A percentile compares a stretch with the other conserved stretches of the same genome.
These are phyloP conservation scores for Bretziella fagacearum DNA, from an alignment of 2,329 filamentous ascomycete species.

Conservation along the genomic window DNA sequence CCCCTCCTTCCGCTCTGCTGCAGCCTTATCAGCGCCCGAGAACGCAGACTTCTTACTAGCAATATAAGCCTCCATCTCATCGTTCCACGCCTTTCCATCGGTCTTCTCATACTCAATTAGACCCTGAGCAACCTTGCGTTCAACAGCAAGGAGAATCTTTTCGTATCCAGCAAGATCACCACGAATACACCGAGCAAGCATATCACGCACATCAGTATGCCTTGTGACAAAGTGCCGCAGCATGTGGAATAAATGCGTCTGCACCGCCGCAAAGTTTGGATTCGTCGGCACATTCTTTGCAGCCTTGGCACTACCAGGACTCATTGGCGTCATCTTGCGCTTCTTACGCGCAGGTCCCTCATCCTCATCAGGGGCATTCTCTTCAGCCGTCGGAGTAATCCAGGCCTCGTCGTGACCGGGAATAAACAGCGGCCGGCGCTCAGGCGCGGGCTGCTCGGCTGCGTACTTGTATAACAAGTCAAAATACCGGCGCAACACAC, in stretches of 20 bases:
- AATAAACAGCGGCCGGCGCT: slow-evolving; percentile 55
- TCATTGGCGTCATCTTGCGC: slow-evolving; percentile 22
- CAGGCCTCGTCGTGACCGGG: slow-evolving; percentile 36
- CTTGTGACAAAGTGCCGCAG: slow-evolving; percentile 63
- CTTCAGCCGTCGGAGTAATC: slow-evolving; percentile 23
- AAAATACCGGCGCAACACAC: slow-evolving; percentile 71
- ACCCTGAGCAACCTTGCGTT: slow-evolving; percentile 55
- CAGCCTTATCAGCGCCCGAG: slow-evolving; percentile 7
- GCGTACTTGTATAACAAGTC: slow-evolving; percentile 76
- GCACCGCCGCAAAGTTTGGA: slow-evolving; percentile 59
- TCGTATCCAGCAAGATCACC: slow-evolving; percentile 67
- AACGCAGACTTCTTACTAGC: slow-evolving; percentile 9
- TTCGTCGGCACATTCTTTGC: slow-evolving; percentile 16
- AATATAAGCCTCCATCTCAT: slow-evolving; percentile 20
- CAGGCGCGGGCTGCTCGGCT: slow-evolving; percentile 46
- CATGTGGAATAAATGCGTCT: slow-evolving; percentile 85
- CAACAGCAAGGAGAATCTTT: slow-evolving; percentile 55
- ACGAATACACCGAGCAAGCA: slow-evolving; percentile 50
- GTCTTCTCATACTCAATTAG: slow-evolving; percentile 48
- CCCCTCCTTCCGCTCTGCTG: slow-evolving; percentile 16
- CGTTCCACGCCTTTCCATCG: slow-evolving; percentile 31
- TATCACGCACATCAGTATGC: slow-evolving; percentile 72
- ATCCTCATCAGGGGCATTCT: slow-evolving; percentile 18
- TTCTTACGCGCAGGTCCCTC: slow-evolving; percentile 34
- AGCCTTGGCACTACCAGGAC: slow-evolving; percentile 15